Base-by-base conservation (phyloP, 177 flowering plant genomes). In the Tripterygium wilfordii region DNA sequence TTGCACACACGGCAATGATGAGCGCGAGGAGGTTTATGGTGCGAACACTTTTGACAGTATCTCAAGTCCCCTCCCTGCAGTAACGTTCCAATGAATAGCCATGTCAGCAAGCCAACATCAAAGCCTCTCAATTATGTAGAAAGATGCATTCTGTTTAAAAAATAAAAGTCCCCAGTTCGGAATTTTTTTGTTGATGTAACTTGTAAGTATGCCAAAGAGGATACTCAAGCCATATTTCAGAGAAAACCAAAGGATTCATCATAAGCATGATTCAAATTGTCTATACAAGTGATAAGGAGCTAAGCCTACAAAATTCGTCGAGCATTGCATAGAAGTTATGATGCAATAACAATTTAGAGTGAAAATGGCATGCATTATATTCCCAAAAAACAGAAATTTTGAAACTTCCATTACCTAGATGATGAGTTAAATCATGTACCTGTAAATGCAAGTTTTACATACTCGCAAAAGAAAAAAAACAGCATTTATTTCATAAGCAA, bases 61-160 rank as follows among this genome's bases (percentile, higher is more conserved):
- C 98, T 88, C 66, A 92, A 65, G 47, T 92, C 96, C 26, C 98
- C 96, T 52, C 94, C 86, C 98, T 92, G 80, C 63, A 72, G 56
- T 36, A 66, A 25, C 6, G 45, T 7, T 33, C 20, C 31, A 53
- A 23, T 41, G 8, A 32, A 33, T 43, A 16, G 42, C 51, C 42
- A 62, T 19, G 18, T 45, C 29, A 8, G 36, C 13, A 25, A 38
- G 29, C 40, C 37, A 47, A 41, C 6, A 44, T 16, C 17, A 43
- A 12, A 20, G 17, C 18, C 20, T 56, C 37, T 32, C 29, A 18
- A 40, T 30, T 3, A 6, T 4, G 10, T 10, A 8, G 17, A 17
- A 21, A 29, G 23, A 14, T 33, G 28, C 45, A 6, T 3, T 3
- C 30, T 42, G 12, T 12, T 30, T n/a, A n/a, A n/a, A n/a, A n/a